Evolutionary conservation across 345 rosid species (phyloP), one percentile per base, ranked within the genome.

Genomic region (Diplotaxis tenuifolia): DNA sequence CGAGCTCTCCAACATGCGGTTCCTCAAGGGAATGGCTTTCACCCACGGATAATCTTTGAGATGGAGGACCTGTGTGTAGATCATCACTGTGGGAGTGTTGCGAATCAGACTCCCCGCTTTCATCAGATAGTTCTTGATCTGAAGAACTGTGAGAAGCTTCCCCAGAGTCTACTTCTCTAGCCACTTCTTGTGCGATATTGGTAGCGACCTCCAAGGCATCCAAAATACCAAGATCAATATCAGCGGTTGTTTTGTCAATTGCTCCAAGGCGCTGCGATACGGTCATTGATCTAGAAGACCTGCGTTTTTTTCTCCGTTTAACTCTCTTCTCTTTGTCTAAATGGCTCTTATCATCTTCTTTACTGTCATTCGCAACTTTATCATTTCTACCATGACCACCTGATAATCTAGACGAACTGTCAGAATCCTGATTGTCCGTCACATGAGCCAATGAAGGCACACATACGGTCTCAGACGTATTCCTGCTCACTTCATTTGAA

Each of bases 121-220:
- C 84, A 84, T 76, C 85, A 4, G 84, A 81, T 19, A 63, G 70
- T 76, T 86, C 88, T 56, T n/a, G n/a, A n/a, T 80, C 93, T 0
- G 90, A 87, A 71, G 95, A 87, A 78, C 86, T 83, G 75, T 81
- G 75, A 6, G 87, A 85, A 73, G 66, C 91, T 65, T 88, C 96
- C 77, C 81, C 83, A 20, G 79, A 80, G 68, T 88, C 90, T 25
- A 88, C 93, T 74, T 92, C 96, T 81, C 89, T 85, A 71, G 88
- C 96, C 36, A 94, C 97, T 82, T 91, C 96, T 75, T 85, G 92
- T 57, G 99, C 99, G 56, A 95, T 92, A 75, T 85, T 87, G 62
- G 94, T 87, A 74, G 99, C 98, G 20, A 92, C 88, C 77, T 90
- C 96, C 56, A 95, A 78, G 70, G 99, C 94, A 86, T 95, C 99